Evolutionary conservation across 352 stramenopile species (phyloP), one percentile per base, ranked within the genome.

Genomic region (Globisporangium irregulare): DNA sequence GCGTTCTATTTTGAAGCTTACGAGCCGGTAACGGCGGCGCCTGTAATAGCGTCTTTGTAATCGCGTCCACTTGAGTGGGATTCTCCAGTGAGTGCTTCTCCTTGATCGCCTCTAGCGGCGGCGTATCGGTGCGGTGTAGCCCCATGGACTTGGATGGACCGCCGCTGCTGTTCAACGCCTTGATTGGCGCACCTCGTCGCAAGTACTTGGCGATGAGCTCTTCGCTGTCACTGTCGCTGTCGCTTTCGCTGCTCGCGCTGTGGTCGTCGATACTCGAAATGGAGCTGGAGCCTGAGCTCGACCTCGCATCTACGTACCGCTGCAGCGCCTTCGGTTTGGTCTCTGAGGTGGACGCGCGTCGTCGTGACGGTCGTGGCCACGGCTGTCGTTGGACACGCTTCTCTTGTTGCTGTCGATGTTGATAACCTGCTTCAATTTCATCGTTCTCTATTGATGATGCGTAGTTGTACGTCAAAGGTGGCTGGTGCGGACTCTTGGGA

Each of bases 1-100:
- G 51, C 62, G 71, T 75, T 61, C 75, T 79, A 79, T 73, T 76
- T 38, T 69, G 61, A 63, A 32, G 20, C 38, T 27, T 41, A n/a
- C 38, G 65, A 27, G 3, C 18, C 27, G 46, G 12, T n/a, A 46
- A 36, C 51, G 38, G 20, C 59, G 9, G 18, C n/a, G 27, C 10
- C 27, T 48, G 20, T 6, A 25, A 20, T 38, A 61, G 25, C 41
- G 38, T 25, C 32, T 25, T 57, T 20, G 32, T 53, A 9, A 29
- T 62, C 24, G 63, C 20, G 25, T 34, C 53, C 36, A 61, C 25
- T 15, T 48, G 22, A 9, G 27, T 9, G 5, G 25, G 38, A 6
- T 38, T 62, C 24, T 65, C 46, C 22, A 70, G 58, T 59, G 59
- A 32, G 12, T 63, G 38, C 51, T 67, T 60, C 59, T 71, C 66